Base-by-base conservation (phyloP, 1,284 basidiomycete genomes). In the Irpex sp. region DNA sequence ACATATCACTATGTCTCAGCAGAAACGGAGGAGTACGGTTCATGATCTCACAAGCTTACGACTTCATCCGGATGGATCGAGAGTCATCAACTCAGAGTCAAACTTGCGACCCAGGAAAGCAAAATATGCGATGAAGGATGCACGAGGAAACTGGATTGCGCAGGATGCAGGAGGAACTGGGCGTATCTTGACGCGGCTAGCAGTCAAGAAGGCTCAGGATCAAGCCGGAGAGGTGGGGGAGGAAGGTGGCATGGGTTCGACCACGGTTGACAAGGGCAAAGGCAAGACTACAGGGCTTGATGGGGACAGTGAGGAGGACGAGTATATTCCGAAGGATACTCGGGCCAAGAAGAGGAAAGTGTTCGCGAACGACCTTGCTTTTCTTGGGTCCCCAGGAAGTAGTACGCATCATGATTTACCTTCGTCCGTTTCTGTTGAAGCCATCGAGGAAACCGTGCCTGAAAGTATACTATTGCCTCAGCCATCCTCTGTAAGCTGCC, bases 1-100 rank as follows among this genome's bases (percentile, higher is more conserved):
- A 26, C 26, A 26, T 26, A 26, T 4, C 5, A 43, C 2, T 43
- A 43, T 43, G 39, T 43, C 39, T 43, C 39, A 26, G 39, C 15
- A 43, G 11, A 43, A 74, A 75, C 57, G 85, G 57, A 76, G 73
- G 58, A 84, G 76, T 61, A 87, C 84, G 1, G 79, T 87, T 17
- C 84, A 83, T 68, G 87, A 89, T 69, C 78, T 83, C 37, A 77
- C 87, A 0, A 78, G 80, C 57, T 80, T 89, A 33, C 81, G 85
- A 17, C 70, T 89, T 0, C 87, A 85, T 65, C 81, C 83, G 13
- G 82, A 87, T 69, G 87, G 86, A 8, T 78, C 78, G 33, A 83
- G 85, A 36, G 83, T 88, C 11, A 74, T 77, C 49, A 83, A 80
- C 63, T 75, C 72, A 19, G 74, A 75, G 9, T 61, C 61, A 11